phyloP scores from a whole-genome alignment of 192 early-diverging fungal species.

The Coemansia sp. region DNA sequence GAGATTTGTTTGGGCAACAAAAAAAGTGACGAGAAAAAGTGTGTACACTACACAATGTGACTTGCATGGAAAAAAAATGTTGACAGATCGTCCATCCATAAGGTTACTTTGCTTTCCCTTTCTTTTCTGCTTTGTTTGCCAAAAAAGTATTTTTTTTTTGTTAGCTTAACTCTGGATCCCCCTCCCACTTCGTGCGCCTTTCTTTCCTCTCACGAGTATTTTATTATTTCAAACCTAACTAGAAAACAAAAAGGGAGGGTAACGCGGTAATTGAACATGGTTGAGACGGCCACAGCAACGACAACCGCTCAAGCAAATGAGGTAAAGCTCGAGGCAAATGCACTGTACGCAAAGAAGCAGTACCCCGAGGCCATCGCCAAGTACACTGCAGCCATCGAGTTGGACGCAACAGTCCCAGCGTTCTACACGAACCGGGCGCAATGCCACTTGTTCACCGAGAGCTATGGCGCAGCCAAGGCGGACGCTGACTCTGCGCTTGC shows the following conservation, averaged over 20 bases:
- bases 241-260: not conserved
- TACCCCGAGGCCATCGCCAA: slow-evolving; percentile 88
- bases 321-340: slow-evolving; percentile 51
- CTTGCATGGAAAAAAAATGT: no score
- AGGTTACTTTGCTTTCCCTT: no score
- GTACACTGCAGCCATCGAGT: slow-evolving; percentile 86
- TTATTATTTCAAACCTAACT: not conserved
- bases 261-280: slow-evolving; percentile 12
- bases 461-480: slow-evolving; percentile 78
- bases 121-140: no score
- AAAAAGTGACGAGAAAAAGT: no score
- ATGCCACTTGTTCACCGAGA: slow-evolving; percentile 82
- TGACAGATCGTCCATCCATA: no score
- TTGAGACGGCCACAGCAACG: slow-evolving; percentile 18
- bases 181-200: not conserved
- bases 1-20: no score
- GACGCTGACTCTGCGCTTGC: slow-evolving; percentile 86
- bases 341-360: slow-evolving; percentile 58
- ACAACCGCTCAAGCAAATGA: slow-evolving; percentile 16
- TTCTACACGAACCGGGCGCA: slow-evolving; percentile 94
- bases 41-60: no score
- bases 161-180: not conserved
- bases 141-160: not conserved
- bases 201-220: not conserved
- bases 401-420: slow-evolving; percentile 80